Evolutionary conservation across 768 basidiomycete species (phyloP).

Genomic region (Lactarius akahatsu): DNA sequence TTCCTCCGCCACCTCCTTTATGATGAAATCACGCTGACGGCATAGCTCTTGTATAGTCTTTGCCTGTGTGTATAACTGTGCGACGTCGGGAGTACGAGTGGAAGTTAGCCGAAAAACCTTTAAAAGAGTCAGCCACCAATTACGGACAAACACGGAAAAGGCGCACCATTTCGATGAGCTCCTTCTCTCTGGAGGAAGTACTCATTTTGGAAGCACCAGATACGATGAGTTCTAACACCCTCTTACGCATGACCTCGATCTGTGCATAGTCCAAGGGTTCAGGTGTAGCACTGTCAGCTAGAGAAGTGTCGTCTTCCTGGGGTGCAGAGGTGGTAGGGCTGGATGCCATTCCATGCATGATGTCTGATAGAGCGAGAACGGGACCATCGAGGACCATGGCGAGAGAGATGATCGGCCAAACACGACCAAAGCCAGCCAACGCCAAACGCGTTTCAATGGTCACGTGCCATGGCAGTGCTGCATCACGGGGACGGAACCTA

Average conservation of each 20-base stretch:
- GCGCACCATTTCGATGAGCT: constrained; percentile 57
- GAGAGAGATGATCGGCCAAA: constrained; percentile 28
- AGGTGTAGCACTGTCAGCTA: constrained; percentile 34
- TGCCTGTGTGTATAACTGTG: constrained; percentile 58
- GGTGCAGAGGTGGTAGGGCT: constrained; percentile 41
- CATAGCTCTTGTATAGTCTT: constrained; percentile 56
- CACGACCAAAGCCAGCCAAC: constrained; percentile 35
- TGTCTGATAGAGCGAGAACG: constrained; percentile 53
- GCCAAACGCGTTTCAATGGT: constrained; percentile 23
- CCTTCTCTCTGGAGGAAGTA: constrained; percentile 44
- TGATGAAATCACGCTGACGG: constrained; percentile 57
- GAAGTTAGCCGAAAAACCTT: constrained; percentile 53
- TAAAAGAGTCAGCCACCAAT: constrained; percentile 3
- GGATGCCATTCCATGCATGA: constrained; percentile 54
- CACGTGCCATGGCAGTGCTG: constrained; percentile 34
- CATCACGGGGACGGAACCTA: constrained; percentile 36
- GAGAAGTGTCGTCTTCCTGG: constrained; percentile 30
- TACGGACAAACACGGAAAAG: constrained; percentile 8
- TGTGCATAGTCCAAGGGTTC: constrained; percentile 48
- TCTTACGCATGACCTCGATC: constrained; percentile 48
- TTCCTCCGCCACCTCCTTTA: constrained; percentile 55
- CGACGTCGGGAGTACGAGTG: constrained; percentile 39
- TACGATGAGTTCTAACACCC: constrained; percentile 46
- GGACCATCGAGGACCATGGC: constrained; percentile 40
- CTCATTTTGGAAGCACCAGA: constrained; percentile 32